Conservation (phyloP, 1,284 basidiomycete species). For the Ceratobasidium theobromae region DNA sequence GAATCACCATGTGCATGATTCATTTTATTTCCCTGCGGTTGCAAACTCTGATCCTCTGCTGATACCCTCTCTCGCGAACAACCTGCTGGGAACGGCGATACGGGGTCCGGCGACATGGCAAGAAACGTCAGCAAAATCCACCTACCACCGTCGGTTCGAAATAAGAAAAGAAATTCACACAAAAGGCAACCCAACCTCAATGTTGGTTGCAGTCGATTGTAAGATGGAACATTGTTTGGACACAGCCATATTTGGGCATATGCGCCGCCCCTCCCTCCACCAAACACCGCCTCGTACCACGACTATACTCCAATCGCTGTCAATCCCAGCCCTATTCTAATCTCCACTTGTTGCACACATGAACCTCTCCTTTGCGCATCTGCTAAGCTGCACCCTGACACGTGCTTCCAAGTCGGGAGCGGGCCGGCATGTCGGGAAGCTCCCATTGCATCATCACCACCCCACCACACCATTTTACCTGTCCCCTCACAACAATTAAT, state of each 20-base stretch:
- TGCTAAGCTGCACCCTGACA: conserved; percentile 23
- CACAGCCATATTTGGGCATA: conserved; percentile 27
- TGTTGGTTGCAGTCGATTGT: conserved; percentile 3
- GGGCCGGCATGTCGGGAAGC: background rate
- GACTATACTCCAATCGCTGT: no score
- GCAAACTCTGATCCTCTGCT: conserved; percentile 9
- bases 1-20: conserved; percentile 14
- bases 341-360: background rate
- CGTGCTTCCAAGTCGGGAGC: conserved; percentile 14
- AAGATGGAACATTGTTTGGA: conserved; percentile 29
- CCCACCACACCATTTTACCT: background rate
- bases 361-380: background rate
- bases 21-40: conserved; percentile 19
- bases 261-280: conserved; percentile 16
- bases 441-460: background rate
- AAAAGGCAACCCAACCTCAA: background rate
- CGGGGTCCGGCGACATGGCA: conserved; percentile 6
- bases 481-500: background rate
- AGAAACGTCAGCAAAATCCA: no score
- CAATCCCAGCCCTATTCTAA: no score
- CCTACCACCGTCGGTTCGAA: no score
- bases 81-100: no score
- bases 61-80: no score
- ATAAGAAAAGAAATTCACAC: background rate
- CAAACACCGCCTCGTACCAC: conserved; percentile 3